Evolutionary conservation across 1,284 basidiomycete species (phyloP), one percentile per base, ranked within the genome.

Genomic region (Thelephora terrestris): DNA sequence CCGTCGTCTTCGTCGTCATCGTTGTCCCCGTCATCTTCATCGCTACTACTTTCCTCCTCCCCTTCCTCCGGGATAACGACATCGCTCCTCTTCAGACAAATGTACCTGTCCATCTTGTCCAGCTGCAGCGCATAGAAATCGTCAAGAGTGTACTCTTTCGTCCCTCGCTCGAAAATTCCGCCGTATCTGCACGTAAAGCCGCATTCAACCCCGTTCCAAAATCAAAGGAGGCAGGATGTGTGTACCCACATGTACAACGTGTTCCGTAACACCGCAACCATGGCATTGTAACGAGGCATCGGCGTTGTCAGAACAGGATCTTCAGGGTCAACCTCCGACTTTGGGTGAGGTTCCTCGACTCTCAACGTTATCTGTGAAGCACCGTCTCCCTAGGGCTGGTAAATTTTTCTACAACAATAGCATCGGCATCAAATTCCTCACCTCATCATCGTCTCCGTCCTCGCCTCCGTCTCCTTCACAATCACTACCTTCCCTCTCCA

Each of bases 241-340:
- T 17, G 9, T n/a, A 60, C 82, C 40, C 53, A 89, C 85, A 94
- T 82, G 63, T 88, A 94, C 0, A 94, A 66, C 0, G 85, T 91
- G 62, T 94, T 95, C 29, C 83, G 77, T 45, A 91, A 72, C 2
- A 95, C 82, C 0, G 91, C 84, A 7, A 95, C 71, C 91, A 96
- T 95, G 2, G 89, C 78, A 56, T 96, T 96, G 66, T 94, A 96
- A n/a, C 92, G 74, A 1, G 81, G 75, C 7, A 87, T 68, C 0
- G 93, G 93, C 0, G 75, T 66, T 0, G 83, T 83, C 51, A 77
- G 68, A 32, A 72, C 68, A 0, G 91, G 89, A 58, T 93, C 90
- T 48, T 90, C 81, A 0, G 71, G 69, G 55, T 87, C 81, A 23
- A 69, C 59, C 16, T 76, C 70, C 4, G 57, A 51, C 24, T 64